Base-by-base conservation (phyloP, 495 filamentous ascomycete genomes). In the Annulohypoxylon stygium region DNA sequence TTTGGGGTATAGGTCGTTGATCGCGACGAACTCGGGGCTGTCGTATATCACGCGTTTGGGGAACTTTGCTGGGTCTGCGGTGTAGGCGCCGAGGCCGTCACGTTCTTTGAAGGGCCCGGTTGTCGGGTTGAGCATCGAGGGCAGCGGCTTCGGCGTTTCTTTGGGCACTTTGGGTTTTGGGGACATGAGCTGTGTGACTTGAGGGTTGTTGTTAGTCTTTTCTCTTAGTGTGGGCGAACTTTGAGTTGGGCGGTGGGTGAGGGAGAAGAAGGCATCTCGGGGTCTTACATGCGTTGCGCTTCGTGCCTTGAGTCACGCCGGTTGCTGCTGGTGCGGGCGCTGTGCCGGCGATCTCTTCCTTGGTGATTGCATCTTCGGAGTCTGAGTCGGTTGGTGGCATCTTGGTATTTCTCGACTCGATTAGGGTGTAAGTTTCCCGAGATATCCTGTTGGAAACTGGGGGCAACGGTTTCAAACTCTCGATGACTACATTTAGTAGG, bases 1-100 rank as follows among this genome's bases (percentile, higher is more conserved):
- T 79, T 98, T 98, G 4, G 95, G 94, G 78, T 88, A 99, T 57
- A 87, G 79, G 80, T 99, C 96, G 47, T 91, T 83, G 81, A 98
- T 93, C 14, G 88, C 88, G 47, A 98, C 95, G 67, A 92, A 97
- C 67, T 90, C 80, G 6, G 84, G 81, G 72, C 90, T 88, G 80
- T 92, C 82, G 78, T 88, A 91, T 54, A 98, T 85, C 0, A 98
- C 91, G 0, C 84, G 80, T 43, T 76, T 80, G 1, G 87, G 81
- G 14, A 23, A 23, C 20, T 23, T 23, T 23, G 87, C 83, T 0
- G 94, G 93, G 58, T 89, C 81, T n/a, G 83, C 71, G 64, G 91
- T 91, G 83, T 97, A 97, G 7, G 84, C 85, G 55, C 88, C 88
- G 2, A 98, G 88, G 7, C 83, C 91, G 75, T 91, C 86, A 57